A percentile compares a stretch with the other conserved stretches of the same genome.
phyloP scores from a whole-genome alignment of 371 early-diverging fungal genomes.

The Mucor mucedo region DNA sequence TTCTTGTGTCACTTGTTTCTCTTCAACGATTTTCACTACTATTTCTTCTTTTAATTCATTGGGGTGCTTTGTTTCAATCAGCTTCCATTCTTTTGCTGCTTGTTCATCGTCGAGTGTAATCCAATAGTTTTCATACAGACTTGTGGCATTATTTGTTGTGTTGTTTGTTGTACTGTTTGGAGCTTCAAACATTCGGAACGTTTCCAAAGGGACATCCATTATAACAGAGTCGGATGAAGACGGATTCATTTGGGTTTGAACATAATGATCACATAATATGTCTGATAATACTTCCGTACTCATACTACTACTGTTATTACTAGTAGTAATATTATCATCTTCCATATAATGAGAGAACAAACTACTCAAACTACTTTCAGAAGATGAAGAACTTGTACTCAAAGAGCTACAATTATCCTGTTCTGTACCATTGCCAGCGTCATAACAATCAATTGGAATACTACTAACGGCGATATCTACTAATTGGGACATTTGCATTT shows the following conservation, averaged over 20 bases:
- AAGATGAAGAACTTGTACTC: conserved; percentile 12
- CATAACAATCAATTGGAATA: conserved; percentile 28
- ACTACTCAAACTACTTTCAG: conserved; percentile 11
- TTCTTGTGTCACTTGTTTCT: not conserved
- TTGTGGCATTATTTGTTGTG: not conserved
- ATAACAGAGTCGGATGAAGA: conserved; percentile 25
- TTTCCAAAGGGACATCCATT: conserved; percentile 31
- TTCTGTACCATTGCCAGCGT: conserved; percentile 4
- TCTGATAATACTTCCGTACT: conserved; percentile 38
- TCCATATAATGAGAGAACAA: conserved; percentile 15
- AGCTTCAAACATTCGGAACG: conserved; percentile 34
- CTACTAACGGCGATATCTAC: conserved; percentile 11
- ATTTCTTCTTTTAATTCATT: not conserved
- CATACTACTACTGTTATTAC: conserved; percentile 7
- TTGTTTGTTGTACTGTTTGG: conserved; percentile 19
- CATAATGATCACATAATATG: conserved; percentile 48
- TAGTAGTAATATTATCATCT: conserved; percentile 9
- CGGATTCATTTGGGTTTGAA: conserved; percentile 28
- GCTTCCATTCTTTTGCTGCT: conserved; percentile 38
- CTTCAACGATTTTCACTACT: not conserved
- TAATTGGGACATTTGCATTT: conserved; percentile 21
- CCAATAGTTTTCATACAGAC: not conserved
- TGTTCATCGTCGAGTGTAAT: conserved; percentile 7
- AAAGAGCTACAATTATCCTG: conserved; percentile 20
- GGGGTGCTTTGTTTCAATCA: conserved; percentile 22